Percentiles rank a stretch among this genome's conserved stretches.
Conservation (phyloP, 2,329 filamentous ascomycete species). For the Talaromyces pinophilus region DNA sequence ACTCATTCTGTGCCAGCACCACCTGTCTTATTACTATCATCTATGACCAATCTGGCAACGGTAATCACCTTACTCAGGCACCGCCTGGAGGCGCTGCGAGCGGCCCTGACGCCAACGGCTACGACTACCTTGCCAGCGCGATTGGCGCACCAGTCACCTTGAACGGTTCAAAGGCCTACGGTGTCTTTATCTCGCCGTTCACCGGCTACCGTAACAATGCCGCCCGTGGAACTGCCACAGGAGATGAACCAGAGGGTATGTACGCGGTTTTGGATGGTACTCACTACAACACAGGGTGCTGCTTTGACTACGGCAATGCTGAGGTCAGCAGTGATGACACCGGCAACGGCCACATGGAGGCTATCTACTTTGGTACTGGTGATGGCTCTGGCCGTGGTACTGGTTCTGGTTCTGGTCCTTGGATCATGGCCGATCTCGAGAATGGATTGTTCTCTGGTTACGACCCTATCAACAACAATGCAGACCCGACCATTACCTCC, state of each 20-base stretch:
- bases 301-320: slow-evolving; percentile 21
- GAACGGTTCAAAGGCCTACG: slow-evolving; percentile 21
- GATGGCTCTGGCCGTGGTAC: slow-evolving; percentile 20
- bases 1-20: slow-evolving; percentile 18
- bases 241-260: slow-evolving; percentile 18
- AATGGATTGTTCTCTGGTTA: slow-evolving; percentile 21
- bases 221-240: slow-evolving; percentile 4
- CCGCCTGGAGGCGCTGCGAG: slow-evolving; percentile 15
- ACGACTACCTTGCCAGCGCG: slow-evolving; percentile 20
- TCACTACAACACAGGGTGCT: slow-evolving; percentile 20
- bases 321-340: slow-evolving; percentile 14
- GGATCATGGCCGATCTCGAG: slow-evolving; percentile 23
- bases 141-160: slow-evolving; percentile 18
- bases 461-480: slow-evolving; percentile 19
- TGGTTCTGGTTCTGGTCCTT: slow-evolving; percentile 18
- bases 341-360: slow-evolving; percentile 22
- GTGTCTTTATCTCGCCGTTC: slow-evolving; percentile 18
- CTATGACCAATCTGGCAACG: slow-evolving; percentile 18
- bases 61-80: slow-evolving; percentile 19
- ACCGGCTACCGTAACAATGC: slow-evolving; percentile 20
- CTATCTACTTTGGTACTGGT: slow-evolving; percentile 22
- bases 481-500: slow-evolving; percentile 19
- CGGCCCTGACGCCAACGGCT: slow-evolving; percentile 15
- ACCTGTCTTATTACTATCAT: slow-evolving; percentile 20
- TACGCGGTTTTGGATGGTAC: slow-evolving; percentile 21